Base-by-base conservation (phyloP, 176 grass and related monocot genomes). In the Coix lacrymajobi region DNA sequence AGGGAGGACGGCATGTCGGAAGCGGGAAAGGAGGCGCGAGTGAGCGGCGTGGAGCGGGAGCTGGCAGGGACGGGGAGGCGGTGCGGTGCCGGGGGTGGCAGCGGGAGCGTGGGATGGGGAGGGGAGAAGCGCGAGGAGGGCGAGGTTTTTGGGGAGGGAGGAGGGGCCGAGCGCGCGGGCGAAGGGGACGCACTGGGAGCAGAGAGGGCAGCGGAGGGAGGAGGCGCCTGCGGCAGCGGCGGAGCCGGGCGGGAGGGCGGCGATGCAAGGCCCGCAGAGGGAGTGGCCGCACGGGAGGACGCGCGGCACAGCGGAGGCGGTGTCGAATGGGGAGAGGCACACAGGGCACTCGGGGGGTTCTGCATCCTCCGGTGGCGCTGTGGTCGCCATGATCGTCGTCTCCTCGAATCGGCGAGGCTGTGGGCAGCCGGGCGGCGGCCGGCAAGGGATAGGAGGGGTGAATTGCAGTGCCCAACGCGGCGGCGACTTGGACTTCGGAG, bases 241-340 rank as follows among this genome's bases (percentile, higher is more conserved):
- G 73, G 81, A 77, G 36, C 86, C 90, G 9, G 90, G 88, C 57
- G 92, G 95, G 30, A 98, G 88, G 67, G 89, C 84, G 82, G 84
- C n/a, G 45, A 98, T 64, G 71, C 92, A 98, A 33, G 79, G 19
- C 8, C 88, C 88, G 76, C 92, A 98, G 73, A 86, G 76, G 69
- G 95, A 98, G 81, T 95, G 95, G 26, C 95, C 92, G 77, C 95
- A 98, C 1, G 88, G 91, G 66, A 95, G 92, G 31, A 98, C 92
- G 49, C 87, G 96, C 11, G 96, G 92, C 38, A 93, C 90, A 1
- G 31, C 9, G 58, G 88, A 60, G 48, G 29, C 33, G 15, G 60
- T 31, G 71, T 95, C 88, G 87, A 85, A 98, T 22, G 82, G 87
- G 71, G 82, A 90, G 73, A 98, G 90, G 66, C 96, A 98, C 32